These are phyloP conservation scores for Calonectria pseudoturangicola DNA, from an alignment of 2,329 filamentous ascomycete genomes.

Conservation along the genomic window DNA sequence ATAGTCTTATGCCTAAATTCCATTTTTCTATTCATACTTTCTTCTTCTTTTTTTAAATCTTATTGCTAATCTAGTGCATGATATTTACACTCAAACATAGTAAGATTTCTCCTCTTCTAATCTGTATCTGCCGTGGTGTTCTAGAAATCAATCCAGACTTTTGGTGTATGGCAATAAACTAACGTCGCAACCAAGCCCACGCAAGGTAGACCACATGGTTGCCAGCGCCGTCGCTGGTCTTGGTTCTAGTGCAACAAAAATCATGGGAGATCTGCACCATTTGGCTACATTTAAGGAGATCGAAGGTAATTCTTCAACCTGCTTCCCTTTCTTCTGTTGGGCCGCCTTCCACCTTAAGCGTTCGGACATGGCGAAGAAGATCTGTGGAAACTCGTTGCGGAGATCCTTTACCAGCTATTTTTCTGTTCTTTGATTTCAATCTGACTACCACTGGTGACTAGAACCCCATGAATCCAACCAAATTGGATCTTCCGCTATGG, in stretches of 20 bases:
- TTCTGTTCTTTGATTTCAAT: too few species aligned
- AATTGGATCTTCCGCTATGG: background rate
- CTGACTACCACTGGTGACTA: too few species aligned
- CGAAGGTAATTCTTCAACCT: background rate
- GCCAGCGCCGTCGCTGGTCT: conserved; percentile 87
- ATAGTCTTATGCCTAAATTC: background rate
- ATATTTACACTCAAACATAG: conserved; percentile 77
- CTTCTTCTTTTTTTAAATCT: background rate
- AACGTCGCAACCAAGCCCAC: conserved; percentile 63
- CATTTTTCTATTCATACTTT: background rate
- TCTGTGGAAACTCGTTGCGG: background rate
- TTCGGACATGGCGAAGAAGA: too few species aligned
- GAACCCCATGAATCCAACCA: background rate
- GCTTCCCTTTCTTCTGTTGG: background rate
- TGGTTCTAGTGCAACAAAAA: conserved; percentile 83
- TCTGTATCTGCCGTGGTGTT: background rate
- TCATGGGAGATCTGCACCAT: conserved; percentile 81
- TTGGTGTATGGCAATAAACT: too few species aligned
- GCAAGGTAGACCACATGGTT: conserved; percentile 89
- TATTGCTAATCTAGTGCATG: background rate
- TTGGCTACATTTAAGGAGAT: conserved; percentile 1
- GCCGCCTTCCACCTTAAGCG: too few species aligned
- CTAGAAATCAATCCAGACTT: background rate
- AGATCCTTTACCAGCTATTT: background rate
- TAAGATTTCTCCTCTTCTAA: background rate